Base-by-base conservation (phyloP, 306 rosid genomes). In the Medicago arabica region DNA sequence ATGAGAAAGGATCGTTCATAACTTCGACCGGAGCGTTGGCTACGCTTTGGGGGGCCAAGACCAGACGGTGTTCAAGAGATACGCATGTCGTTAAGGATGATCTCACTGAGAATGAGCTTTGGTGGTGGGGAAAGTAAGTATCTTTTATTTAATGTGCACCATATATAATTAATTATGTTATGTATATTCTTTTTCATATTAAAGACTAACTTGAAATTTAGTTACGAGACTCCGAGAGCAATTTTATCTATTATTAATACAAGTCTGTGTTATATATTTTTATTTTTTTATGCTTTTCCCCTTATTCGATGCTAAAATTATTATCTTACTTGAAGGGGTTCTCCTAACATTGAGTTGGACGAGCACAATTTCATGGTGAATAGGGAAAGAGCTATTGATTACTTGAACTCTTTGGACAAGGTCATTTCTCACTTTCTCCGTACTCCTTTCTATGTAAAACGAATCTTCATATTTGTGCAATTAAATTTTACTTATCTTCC, bases 371-470 rank as follows among this genome's bases (percentile, higher is more conserved):
- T 93, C 89, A 19, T 93, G 87, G 92, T 89, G 38, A 93, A 93
- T 83, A 88, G 98, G 79, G 97, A 93, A 83, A 82, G 98, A 76
- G 98, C 98, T 2, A 97, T 93, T 1, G 97, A 93, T 86, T 93
- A 93, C 87, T 78, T 93, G 77, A 89, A 88, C 84, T 93, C 93
- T 46, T 77, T 93, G 84, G 98, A 93, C 31, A 93, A 93, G 97
- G 98, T 93, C 51, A 25, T 66, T 44, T 61, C 36, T 69, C 70
- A 40, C 36, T 13, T 58, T 7, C 4, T 6, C 18, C 3, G 3
- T 25, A 14, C n/a, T 61, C 5, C 2, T 28, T 50, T n/a, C n/a
- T 60, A 13, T 14, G 40, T 4, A 28, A 55, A 55, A 55, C 18
- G 6, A 51, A 15, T 47, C 17, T 5, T 47, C 7, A 4, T 40